Conservation (phyloP, 148 eudicot genomes). For the Salicornia ramosissima region DNA sequence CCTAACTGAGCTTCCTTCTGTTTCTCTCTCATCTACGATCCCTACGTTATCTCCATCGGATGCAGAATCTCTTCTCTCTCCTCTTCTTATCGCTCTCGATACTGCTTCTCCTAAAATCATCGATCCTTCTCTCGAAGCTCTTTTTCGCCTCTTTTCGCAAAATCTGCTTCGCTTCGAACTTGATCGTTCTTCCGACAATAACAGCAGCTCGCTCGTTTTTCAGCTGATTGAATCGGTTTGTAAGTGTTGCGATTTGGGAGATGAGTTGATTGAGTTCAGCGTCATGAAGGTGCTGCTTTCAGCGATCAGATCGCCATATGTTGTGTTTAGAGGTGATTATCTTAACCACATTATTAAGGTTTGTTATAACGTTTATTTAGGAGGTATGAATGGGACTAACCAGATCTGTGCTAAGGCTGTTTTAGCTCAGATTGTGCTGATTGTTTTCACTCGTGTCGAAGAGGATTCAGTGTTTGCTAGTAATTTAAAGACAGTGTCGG, state of each 20-base stretch:
- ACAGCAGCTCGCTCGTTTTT: neutral
- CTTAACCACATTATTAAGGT: conserved; percentile 61
- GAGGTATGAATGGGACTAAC: conserved; percentile 79
- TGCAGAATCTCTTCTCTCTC: conserved; percentile 48
- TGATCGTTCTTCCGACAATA: conserved; percentile 21
- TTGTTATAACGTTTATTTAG: conserved; percentile 83
- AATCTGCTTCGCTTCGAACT: conserved; percentile 54
- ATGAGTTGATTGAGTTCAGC: conserved; percentile 58
- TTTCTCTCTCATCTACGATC: conserved; percentile 45
- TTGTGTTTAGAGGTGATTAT: conserved; percentile 65
- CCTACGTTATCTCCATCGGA: conserved; percentile 42
- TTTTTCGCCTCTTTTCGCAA: conserved; percentile 47
- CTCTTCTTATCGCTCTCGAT: conserved; percentile 70
- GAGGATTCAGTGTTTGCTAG: conserved; percentile 46
- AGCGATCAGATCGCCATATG: conserved; percentile 56
- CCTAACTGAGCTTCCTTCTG: conserved; percentile 41
- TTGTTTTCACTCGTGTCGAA: conserved; percentile 67
- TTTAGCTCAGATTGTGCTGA: conserved; percentile 80
- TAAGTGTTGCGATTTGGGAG: conserved; percentile 47
- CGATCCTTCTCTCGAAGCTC: conserved; percentile 76
- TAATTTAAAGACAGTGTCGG: conserved; percentile 42
- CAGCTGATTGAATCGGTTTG: conserved; percentile 55
- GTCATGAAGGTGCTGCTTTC: conserved; percentile 64
- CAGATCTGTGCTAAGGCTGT: conserved; percentile 96
- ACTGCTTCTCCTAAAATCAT: conserved; percentile 58